Evolutionary conservation across 306 rosid genomes (phyloP).

Genomic region (Lathyrus oleraceus): DNA sequence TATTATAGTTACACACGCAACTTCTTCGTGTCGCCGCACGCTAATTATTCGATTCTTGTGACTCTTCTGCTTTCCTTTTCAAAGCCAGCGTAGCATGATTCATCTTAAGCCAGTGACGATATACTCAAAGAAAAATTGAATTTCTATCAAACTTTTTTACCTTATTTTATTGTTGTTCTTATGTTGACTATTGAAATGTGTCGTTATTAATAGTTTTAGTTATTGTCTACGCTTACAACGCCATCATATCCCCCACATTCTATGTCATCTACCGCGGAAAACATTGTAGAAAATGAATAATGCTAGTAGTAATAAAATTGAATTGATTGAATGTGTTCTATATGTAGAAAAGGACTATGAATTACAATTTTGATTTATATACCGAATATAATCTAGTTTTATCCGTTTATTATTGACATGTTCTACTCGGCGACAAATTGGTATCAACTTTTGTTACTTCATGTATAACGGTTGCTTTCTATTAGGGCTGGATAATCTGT

Average conservation of each 20-base stretch:
- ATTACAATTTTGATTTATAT: not conserved
- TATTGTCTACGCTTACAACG: slow-evolving; percentile 6
- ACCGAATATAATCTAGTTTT: not conserved
- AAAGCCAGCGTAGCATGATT: slow-evolving; percentile 26
- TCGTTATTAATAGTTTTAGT: not conserved
- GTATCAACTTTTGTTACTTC: not conserved
- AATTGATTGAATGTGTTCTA: not conserved
- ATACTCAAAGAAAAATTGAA: not conserved
- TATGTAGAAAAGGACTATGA: not conserved
- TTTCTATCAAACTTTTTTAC: no score
- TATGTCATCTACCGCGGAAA: not conserved
- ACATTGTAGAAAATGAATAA: not conserved
- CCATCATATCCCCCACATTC: not conserved
- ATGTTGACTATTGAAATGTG: not conserved
- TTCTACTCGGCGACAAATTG: slow-evolving; percentile 5
- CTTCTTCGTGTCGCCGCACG: slow-evolving; percentile 44
- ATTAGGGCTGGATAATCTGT: not conserved
- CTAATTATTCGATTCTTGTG: not conserved
- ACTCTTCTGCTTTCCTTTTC: slow-evolving; percentile 33
- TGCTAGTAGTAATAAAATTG: not conserved
- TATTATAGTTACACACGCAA: slow-evolving; percentile 39
- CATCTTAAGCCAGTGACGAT: slow-evolving; percentile 15
- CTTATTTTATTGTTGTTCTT: not conserved
- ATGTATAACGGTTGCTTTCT: not conserved
- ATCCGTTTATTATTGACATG: not conserved